Evolutionary conservation across 345 rosid genomes (phyloP).

Genomic region (Ailanthus altissimus): DNA sequence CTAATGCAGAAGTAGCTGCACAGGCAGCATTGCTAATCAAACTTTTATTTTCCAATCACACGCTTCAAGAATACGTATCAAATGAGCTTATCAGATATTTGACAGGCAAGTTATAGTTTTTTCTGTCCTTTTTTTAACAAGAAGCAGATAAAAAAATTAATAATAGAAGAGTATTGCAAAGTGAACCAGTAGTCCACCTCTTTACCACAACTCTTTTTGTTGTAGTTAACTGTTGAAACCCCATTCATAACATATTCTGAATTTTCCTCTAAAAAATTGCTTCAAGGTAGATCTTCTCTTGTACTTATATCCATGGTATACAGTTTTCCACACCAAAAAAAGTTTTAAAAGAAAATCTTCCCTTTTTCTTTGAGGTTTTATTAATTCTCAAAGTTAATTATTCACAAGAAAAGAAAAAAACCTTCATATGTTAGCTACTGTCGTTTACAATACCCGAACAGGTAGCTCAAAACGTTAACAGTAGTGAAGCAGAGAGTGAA

Average conservation of each 20-base stretch:
- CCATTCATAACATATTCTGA: slow-evolving; percentile 1
- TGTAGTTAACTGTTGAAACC: background rate
- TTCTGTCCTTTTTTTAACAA: background rate
- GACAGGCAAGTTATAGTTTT: slow-evolving; percentile 52
- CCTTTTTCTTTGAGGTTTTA: background rate
- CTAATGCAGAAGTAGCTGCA: slow-evolving; percentile 63
- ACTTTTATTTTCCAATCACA: slow-evolving; percentile 83
- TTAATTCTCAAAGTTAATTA: background rate
- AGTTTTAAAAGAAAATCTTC: background rate
- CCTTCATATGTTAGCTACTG: no score
- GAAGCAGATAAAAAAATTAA: background rate
- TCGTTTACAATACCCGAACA: background rate
- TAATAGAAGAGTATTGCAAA: background rate
- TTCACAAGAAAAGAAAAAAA: background rate
- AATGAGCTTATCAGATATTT: slow-evolving; percentile 83
- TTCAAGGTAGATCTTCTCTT: background rate
- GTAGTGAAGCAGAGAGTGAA: no score
- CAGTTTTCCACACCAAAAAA: background rate
- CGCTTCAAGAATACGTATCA: slow-evolving; percentile 89
- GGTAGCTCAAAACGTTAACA: background rate
- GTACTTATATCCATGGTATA: background rate
- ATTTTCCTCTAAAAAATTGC: background rate
- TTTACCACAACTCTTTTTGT: background rate
- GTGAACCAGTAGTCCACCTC: background rate
- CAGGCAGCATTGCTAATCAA: slow-evolving; percentile 87